Percentiles rank a stretch among this genome's conserved stretches.
These are phyloP conservation scores for Polygonum aviculare DNA, from an alignment of 148 eudicot genomes.

Conservation along the genomic window DNA sequence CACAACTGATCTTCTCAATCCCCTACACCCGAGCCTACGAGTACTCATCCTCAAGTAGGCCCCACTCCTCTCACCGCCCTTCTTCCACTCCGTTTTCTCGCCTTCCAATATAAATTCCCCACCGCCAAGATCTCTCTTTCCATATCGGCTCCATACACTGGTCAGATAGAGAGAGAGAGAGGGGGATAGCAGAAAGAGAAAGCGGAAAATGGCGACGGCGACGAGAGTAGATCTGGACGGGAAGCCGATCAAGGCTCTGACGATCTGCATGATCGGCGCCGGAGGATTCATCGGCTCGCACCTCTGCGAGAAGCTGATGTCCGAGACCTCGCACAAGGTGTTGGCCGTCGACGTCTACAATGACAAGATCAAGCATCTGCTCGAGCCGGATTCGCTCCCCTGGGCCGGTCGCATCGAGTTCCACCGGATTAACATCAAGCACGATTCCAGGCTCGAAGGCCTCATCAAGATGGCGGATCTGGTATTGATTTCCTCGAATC, in stretches of 20 bases:
- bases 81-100: not conserved
- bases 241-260: conserved; percentile 49
- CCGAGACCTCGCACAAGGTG: conserved; percentile 85
- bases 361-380: conserved; percentile 93
- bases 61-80: not conserved
- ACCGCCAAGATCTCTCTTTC: not conserved
- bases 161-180: not conserved
- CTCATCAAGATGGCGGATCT: conserved; percentile 93
- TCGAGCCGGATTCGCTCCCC: conserved; percentile 53
- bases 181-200: conserved; percentile 3
- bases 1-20: not conserved
- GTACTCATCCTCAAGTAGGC: not conserved
- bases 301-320: conserved; percentile 81
- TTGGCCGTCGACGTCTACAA: conserved; percentile 87
- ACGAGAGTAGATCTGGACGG: conserved; percentile 89
- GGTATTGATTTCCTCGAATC: conserved; percentile 24
- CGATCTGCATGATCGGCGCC: conserved; percentile 97
- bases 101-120: not conserved
- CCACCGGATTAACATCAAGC: conserved; percentile 85
- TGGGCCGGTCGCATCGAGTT: conserved; percentile 71
- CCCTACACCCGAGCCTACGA: not conserved
- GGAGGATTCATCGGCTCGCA: conserved; percentile 98
- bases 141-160: not conserved
- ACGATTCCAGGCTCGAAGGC: conserved; percentile 94
- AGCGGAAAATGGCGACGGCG: conserved; percentile 29